Evolutionary conservation across 1,284 basidiomycete genomes (phyloP), one percentile per base, ranked within the genome.

Genomic region (Meripilus lineatus): DNA sequence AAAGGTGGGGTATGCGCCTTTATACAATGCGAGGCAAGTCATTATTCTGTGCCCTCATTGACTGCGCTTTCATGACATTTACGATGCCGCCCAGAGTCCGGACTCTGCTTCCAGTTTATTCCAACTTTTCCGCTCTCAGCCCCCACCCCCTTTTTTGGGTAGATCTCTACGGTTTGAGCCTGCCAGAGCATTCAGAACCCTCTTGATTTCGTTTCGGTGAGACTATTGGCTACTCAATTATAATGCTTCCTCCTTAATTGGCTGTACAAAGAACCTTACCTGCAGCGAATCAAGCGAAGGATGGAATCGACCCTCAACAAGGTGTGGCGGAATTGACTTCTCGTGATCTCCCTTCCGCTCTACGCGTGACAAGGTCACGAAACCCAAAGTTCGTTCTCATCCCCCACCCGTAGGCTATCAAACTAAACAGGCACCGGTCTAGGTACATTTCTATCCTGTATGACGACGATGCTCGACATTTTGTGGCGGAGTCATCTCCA

Each of bases 1-100:
- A 83, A 80, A 58, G 83, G 84, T 33, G 79, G 84, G 21, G 75
- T 81, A 28, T 88, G 86, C 56, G 86, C 86, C 38, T 89, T 89
- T 58, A 79, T 88, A 14, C 86, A 89, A 62, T 89, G 85, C 70
- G 75, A 86, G 70, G 86, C 85, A 55, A 40, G 70, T 45, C 22
- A 30, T 30, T 25, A 38, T 45, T n/a, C 25, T 46, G 43, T 42
- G 25, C 37, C 23, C 10, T 42, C 34, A 23, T 13, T 45, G 32
- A 34, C 14, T 35, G 8, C 34, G 3, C 41, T 35, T 34, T n/a
- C n/a, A n/a, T 37, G 25, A 5, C 20, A 40, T 41, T 32, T 51
- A 89, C 84, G 69, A 79, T 52, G 69, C 79, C 2, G 57, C 65
- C 17, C n/a, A n/a, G n/a, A n/a, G n/a, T n/a, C n/a, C n/a, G n/a